A percentile compares a stretch with the other conserved stretches of the same genome.
phyloP scores from a whole-genome alignment of 139 green algal genomes.

The Volvox africanus region DNA sequence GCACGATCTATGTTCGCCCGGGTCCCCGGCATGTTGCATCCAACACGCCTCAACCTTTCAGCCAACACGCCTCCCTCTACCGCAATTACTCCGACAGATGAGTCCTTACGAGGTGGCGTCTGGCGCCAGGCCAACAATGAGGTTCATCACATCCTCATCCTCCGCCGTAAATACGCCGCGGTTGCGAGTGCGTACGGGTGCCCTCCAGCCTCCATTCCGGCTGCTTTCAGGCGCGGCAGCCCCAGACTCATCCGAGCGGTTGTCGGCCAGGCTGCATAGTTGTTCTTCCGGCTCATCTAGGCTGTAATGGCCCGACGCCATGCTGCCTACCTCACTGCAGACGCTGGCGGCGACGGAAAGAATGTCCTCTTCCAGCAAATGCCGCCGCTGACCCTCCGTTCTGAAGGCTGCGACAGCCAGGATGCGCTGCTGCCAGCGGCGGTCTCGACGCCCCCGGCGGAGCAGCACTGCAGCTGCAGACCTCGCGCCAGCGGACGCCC shows the following conservation, averaged over 20 bases:
- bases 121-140: neutral
- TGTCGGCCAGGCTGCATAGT: neutral
- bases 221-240: neutral
- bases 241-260: neutral
- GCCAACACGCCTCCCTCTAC: too few relatives aligned
- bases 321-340: neutral
- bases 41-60: too few relatives aligned
- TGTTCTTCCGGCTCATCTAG: neutral
- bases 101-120: neutral
- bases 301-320: neutral
- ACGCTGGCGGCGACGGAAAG: neutral
- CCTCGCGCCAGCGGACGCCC: neutral
- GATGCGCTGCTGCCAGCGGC: neutral
- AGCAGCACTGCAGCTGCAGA: neutral
- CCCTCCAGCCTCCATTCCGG: neutral
- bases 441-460: neutral
- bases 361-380: neutral
- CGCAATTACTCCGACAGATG: too few relatives aligned
- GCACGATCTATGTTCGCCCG: too few relatives aligned
- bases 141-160: conserved; percentile 15
- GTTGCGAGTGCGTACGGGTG: neutral
- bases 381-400: neutral
- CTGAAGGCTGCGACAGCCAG: conserved; percentile 8
- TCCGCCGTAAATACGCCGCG: conserved; percentile 8
- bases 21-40: too few relatives aligned